A percentile compares a stretch with the other conserved stretches of the same genome.
These are phyloP conservation scores for Cladosporium cucumerinum DNA, from an alignment of 2,329 filamentous ascomycete genomes.

Conservation along the genomic window DNA sequence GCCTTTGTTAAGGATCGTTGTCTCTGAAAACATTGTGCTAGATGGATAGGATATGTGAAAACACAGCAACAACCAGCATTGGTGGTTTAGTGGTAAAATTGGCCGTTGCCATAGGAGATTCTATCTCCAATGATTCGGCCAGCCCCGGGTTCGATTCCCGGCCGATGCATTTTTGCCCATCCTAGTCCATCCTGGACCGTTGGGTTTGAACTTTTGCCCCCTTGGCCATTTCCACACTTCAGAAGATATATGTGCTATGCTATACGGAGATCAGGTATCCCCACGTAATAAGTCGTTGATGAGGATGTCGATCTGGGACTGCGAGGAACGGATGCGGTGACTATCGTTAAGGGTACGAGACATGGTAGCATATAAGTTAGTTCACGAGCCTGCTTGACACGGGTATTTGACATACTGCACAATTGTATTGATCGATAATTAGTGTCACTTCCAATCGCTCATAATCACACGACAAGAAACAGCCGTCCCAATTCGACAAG, in stretches of 20 bases:
- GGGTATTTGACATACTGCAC: background rate
- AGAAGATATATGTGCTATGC: background rate
- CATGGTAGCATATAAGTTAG: background rate
- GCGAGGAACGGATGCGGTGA: background rate
- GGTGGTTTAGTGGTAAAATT: background rate
- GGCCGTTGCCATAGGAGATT: background rate
- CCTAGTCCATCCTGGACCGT: background rate
- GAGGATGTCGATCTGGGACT: background rate
- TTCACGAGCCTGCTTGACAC: background rate
- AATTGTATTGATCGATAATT: background rate
- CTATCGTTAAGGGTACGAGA: background rate
- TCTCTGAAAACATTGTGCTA: background rate
- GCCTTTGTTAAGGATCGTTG: no score
- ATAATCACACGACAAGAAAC: background rate
- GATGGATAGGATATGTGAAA: rapidly evolving
- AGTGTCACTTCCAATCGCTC: background rate
- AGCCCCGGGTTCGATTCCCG: background rate
- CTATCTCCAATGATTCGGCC: background rate
- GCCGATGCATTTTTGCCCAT: background rate
- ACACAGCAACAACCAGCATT: background rate
- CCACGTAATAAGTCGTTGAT: background rate
- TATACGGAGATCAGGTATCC: no score
- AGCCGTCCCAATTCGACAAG: background rate
- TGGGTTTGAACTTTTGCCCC: background rate
- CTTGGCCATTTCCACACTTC: background rate